phyloP scores from a whole-genome alignment of 192 early-diverging fungal genomes.

The Linderina pennispora region DNA sequence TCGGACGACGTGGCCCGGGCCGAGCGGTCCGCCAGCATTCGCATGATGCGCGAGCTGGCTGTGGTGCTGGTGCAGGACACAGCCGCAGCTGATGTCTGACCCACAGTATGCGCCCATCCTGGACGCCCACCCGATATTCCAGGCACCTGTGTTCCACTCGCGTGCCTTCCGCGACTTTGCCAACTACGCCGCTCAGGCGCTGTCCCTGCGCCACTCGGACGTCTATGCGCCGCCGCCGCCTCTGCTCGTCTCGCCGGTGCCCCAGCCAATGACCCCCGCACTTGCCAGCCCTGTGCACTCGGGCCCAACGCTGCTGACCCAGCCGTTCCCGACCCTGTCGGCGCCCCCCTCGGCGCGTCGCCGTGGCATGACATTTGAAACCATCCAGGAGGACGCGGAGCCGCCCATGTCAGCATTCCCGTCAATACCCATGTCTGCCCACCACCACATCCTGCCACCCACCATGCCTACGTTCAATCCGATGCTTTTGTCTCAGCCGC shows the following conservation, averaged over 20 bases:
- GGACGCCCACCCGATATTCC: slow-evolving; percentile 34
- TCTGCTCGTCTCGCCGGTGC: neutral
- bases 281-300: neutral
- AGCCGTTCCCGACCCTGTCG: neutral
- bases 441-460: slow-evolving; percentile 7
- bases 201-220: slow-evolving; percentile 39
- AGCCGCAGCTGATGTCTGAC: slow-evolving; percentile 37
- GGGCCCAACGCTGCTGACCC: neutral
- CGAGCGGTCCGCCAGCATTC: slow-evolving; percentile 35
- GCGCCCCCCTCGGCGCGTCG: slow-evolving; percentile 7
- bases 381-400: slow-evolving; percentile 43
- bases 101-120: slow-evolving; percentile 22
- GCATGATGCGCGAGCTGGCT: slow-evolving; percentile 46
- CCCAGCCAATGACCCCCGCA: neutral
- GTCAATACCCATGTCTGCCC: too few species aligned
- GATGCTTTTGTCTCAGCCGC: slow-evolving; percentile 35
- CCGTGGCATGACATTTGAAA: slow-evolving; percentile 36
- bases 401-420: too few species aligned
- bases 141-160: slow-evolving; percentile 32
- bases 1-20: slow-evolving; percentile 41
- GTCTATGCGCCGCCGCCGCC: slow-evolving; percentile 14
- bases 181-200: slow-evolving; percentile 35
- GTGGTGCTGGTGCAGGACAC: slow-evolving; percentile 42
- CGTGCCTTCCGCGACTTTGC: slow-evolving; percentile 46
- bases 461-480: slow-evolving; percentile 22